Conservation (phyloP, 306 rosid species). For the Acacia melanoxylon region DNA sequence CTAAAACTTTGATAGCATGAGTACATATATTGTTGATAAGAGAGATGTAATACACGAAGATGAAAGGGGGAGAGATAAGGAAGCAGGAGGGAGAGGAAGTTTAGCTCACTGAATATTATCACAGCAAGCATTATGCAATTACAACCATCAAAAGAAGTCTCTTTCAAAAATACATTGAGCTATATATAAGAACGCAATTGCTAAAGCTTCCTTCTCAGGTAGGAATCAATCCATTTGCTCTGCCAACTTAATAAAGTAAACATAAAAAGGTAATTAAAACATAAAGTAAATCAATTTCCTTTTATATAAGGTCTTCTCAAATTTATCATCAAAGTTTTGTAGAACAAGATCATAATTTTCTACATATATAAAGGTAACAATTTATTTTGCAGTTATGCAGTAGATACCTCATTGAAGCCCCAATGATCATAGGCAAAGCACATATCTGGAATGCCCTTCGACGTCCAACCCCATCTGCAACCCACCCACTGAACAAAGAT, state of each 20-base stretch:
- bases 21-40: not conserved
- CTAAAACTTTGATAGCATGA: not conserved
- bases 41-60: not conserved
- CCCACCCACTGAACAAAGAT: slow-evolving; percentile 75
- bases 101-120: not conserved
- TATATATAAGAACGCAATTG: not conserved
- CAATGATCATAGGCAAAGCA: slow-evolving; percentile 87
- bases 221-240: not conserved
- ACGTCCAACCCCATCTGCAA: slow-evolving; percentile 83
- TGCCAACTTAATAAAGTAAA: not conserved
- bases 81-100: not conserved
- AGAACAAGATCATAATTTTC: slow-evolving; percentile 15
- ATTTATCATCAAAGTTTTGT: not conserved
- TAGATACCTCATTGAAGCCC: slow-evolving; percentile 73
- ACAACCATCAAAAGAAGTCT: not conserved
- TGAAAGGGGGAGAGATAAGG: not conserved
- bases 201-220: not conserved
- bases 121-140: not conserved
- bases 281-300: not conserved
- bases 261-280: not conserved
- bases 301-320: not conserved
- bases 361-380: slow-evolving; percentile 8
- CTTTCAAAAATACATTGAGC: not conserved
- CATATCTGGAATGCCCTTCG: slow-evolving; percentile 86
- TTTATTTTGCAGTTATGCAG: not conserved